Percentiles rank a stretch among this genome's conserved stretches.
Evolutionary conservation across 2,329 filamentous ascomycete genomes (phyloP).

Genomic region (Lachnellula willkommii): DNA sequence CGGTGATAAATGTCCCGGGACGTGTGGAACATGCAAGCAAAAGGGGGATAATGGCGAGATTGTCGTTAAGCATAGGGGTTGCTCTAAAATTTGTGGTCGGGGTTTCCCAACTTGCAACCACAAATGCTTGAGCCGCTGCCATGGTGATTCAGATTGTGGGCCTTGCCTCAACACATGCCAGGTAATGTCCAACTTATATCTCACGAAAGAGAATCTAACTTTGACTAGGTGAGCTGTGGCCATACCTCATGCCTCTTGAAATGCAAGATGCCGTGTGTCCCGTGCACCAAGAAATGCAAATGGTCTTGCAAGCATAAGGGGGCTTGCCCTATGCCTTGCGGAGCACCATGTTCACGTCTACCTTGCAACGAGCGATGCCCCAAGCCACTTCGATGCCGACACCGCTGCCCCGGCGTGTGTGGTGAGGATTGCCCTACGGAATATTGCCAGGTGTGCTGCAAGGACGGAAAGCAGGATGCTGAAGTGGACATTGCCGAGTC

Average conservation of each 20-base stretch:
- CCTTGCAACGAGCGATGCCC: conserved; percentile 16
- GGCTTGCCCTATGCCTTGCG: conserved; percentile 17
- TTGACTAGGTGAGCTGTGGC: neutral
- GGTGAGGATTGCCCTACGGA: conserved; percentile 16
- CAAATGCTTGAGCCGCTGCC: conserved; percentile 1
- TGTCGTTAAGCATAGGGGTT: neutral
- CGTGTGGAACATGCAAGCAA: neutral
- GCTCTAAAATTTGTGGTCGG: neutral
- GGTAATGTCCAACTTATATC: conserved; percentile 5
- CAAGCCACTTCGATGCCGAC: conserved; percentile 14
- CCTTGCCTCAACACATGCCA: neutral
- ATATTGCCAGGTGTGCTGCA: conserved; percentile 37
- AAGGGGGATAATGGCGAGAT: neutral
- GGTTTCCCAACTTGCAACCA: conserved; percentile 1
- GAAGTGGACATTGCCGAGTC: conserved; percentile 52
- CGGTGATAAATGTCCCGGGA: neutral
- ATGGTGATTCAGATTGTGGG: conserved; percentile 1
- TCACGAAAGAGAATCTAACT: neutral
- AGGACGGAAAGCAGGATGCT: conserved; percentile 32
- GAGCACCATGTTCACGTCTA: conserved; percentile 15
- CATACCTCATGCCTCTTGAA: neutral
- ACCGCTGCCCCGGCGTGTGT: conserved; percentile 19
- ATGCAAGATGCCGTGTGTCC: conserved; percentile 15
- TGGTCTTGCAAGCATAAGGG: conserved; percentile 15
- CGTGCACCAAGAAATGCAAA: conserved; percentile 15